phyloP scores from a whole-genome alignment of 1,284 basidiomycete species.

The Coriolopsis trogii region DNA sequence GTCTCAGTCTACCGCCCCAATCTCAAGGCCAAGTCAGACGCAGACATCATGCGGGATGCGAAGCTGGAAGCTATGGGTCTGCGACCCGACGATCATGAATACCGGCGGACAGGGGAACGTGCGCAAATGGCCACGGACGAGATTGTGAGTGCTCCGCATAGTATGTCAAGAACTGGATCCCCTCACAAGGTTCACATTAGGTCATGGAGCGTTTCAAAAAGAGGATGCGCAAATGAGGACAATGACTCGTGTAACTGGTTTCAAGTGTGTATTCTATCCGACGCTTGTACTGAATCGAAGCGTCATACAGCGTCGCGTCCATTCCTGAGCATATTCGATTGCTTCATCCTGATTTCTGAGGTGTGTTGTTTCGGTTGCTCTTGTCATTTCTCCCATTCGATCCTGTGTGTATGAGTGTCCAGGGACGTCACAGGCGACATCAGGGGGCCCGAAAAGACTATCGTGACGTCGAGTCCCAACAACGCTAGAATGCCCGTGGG shows the following conservation, averaged over 20 bases:
- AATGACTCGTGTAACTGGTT: not conserved
- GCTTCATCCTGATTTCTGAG: too few species aligned
- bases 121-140: conserved; percentile 91
- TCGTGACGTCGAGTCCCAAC: not conserved
- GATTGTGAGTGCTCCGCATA: conserved; percentile 53
- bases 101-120: conserved; percentile 53
- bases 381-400: too few species aligned
- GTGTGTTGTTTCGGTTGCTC: too few species aligned
- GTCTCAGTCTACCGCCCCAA: conserved; percentile 80
- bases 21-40: conserved; percentile 78
- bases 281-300: too few species aligned
- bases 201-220: conserved; percentile 90
- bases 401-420: too few species aligned
- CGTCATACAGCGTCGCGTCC: too few species aligned
- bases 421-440: too few species aligned
- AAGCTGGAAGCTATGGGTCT: conserved; percentile 83
- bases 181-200: conserved; percentile 46
- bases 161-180: too few species aligned
- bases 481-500: too few species aligned
- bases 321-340: too few species aligned
- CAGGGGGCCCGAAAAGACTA: not conserved
- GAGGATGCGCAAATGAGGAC: conserved; percentile 68
- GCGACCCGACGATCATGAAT: conserved; percentile 52
- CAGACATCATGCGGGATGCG: conserved; percentile 84
- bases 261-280: too few species aligned